A percentile compares a stretch with the other conserved stretches of the same genome.
Evolutionary conservation across 148 eudicot genomes (phyloP).

Genomic region (Simmondsia chinensis): DNA sequence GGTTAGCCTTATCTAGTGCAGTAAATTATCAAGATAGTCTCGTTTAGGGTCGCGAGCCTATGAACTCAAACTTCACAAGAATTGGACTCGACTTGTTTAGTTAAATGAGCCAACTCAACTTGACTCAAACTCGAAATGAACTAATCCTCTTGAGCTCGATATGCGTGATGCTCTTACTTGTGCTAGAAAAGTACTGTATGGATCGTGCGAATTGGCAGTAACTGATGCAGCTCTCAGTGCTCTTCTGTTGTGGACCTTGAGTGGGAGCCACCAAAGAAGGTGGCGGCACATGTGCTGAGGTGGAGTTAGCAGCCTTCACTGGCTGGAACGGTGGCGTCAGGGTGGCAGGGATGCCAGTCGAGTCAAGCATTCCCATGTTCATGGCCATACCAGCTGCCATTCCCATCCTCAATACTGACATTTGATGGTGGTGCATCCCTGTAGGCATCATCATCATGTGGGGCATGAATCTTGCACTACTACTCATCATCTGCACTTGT

Average conservation of each 20-base stretch:
- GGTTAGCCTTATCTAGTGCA: too few relatives aligned
- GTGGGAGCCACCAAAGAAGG: conserved; percentile 33
- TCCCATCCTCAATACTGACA: conserved; percentile 73
- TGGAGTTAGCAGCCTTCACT: conserved; percentile 11
- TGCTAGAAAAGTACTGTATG: conserved; percentile 44
- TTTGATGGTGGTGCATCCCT: conserved; percentile 74
- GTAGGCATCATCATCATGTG: conserved; percentile 64
- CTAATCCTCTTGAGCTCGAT: too few relatives aligned
- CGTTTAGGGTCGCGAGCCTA: too few relatives aligned
- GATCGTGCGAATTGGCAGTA: conserved; percentile 30
- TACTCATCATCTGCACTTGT: conserved; percentile 65
- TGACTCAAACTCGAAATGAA: too few relatives aligned
- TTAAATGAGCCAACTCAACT: too few relatives aligned
- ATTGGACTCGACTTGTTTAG: too few relatives aligned
- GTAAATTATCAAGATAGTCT: too few relatives aligned
- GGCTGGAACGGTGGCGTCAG: conserved; percentile 21
- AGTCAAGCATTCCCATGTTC: conserved; percentile 56
- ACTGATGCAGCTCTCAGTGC: conserved; percentile 15
- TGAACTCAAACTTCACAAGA: too few relatives aligned
- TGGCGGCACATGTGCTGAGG: conserved; percentile 32
- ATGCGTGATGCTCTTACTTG: conserved; percentile 50
- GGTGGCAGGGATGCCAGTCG: conserved; percentile 14
- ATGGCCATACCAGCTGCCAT: conserved; percentile 50
- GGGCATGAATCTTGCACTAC: conserved; percentile 38
- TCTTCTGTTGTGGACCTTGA: conserved; percentile 18